A percentile compares a stretch with the other conserved stretches of the same genome.
phyloP scores from a whole-genome alignment of 2,329 filamentous ascomycete species.

The Aspergillus viridinutans region DNA sequence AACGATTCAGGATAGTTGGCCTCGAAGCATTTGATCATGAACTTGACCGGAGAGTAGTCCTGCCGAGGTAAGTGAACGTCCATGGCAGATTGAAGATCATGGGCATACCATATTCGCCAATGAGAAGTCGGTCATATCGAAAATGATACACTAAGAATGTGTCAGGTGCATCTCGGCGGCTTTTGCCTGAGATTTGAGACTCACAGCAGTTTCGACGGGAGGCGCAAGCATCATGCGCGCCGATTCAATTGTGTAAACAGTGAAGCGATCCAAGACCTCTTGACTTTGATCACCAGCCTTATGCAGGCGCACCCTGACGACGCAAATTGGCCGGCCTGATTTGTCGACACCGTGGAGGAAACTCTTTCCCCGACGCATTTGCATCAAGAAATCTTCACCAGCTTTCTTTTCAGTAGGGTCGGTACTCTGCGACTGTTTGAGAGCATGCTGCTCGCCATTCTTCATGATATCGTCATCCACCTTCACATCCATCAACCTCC shows the following conservation, averaged over 20 bases:
- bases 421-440: constrained; percentile 55
- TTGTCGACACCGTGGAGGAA: constrained; percentile 87
- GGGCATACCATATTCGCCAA: constrained; percentile 81
- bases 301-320: constrained; percentile 79
- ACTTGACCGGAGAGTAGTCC: constrained; percentile 95
- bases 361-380: constrained; percentile 87
- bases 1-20: constrained; percentile 96
- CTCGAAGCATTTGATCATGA: constrained; percentile 99
- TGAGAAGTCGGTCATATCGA: constrained; percentile 92
- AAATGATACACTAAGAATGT: constrained; percentile 70
- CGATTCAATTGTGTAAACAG: constrained; percentile 91
- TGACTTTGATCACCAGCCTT: constrained; percentile 76
- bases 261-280: constrained; percentile 78
- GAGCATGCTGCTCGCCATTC: constrained; percentile 67
- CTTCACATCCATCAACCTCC: constrained; percentile 76
- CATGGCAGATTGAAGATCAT: background rate
- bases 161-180: constrained; percentile 18
- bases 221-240: constrained; percentile 75
- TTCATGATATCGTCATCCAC: constrained; percentile 85
- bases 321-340: constrained; percentile 77
- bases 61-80: constrained; percentile 25
- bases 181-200: constrained; percentile 32
- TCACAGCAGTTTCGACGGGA: constrained; percentile 86
- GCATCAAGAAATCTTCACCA: constrained; percentile 72
- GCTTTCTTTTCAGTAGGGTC: constrained; percentile 62